Evolutionary conservation across 2,329 filamentous ascomycete species (phyloP), one percentile per base, ranked within the genome.

Genomic region (Hymenoscyphus occultus): DNA sequence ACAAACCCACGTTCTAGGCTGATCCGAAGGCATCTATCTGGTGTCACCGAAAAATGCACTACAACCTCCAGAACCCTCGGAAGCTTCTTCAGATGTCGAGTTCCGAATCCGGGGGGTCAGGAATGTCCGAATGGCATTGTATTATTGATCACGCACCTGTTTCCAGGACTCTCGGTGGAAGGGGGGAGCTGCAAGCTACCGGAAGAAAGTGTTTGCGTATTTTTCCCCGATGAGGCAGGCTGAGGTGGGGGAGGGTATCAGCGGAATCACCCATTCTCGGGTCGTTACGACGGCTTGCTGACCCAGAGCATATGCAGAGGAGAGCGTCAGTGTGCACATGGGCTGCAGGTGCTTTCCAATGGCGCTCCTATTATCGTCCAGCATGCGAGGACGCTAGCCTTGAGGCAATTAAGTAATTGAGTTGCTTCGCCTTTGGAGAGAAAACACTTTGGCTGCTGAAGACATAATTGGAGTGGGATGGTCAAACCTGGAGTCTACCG

Each of bases 331-430:
- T 22, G 19, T 51, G 48, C 48, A 28, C n/a, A 51, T 22, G 6
- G 48, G 9, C 48, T 51, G 19, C 48, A 51, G 48, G 19, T 51
- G 48, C 19, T 51, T 51, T 51, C 48, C 48, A 51, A 51, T 51
- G 48, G 22, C n/a, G 48, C 48, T 28, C 7, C 7, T 28, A 19
- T 51, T n/a, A 22, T 51, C 48, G 48, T 19, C 48, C 48, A 51
- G 48, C 48, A 51, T 51, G 48, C 48, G 19, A 51, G 13, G 48
- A 28, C 7, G 48, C n/a, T 51, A 51, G 19, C 48, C 22, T 35
- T 51, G 48, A 51, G 48, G 48, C 19, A 51, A 51, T 51, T 51
- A 51, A 51, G 32, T 35, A 2, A 35, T 35, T 35, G 32, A 35
- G 32, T 28, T 51, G 48, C 22, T 1, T 22, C 10, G 48, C 19